Base-by-base conservation (phyloP, 257 asterid species). In the Avicennia marina region DNA sequence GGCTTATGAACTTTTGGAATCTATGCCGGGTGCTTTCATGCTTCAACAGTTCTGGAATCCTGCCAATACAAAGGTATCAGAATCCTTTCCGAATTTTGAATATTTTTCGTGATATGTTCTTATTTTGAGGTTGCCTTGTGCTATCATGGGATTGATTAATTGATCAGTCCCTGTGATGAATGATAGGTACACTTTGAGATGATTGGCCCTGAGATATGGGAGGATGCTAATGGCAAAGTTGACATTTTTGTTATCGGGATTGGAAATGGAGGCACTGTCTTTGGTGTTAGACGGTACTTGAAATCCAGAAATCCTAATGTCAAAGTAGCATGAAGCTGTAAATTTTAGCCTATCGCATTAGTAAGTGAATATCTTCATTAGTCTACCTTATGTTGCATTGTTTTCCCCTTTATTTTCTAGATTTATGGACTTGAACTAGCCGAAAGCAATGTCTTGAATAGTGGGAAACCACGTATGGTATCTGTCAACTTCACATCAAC, bases 171-270 rank as follows among this genome's bases (percentile, higher is more conserved):
- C 2, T 0, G 15, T 53, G 34, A 2, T 53, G 47, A 6, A 29
- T 39, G 40, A 36, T 65, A 90, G 96, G 82, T 75, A 22, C 98
- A 93, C 73, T 93, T 81, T 64, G 98, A 93, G 85, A 93, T 95
- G 0, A 93, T 97, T 1, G 98, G 98, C 12, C 98, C 98, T 22
- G 98, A 93, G 72, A 93, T 93, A 63, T 93, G 97, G 97, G 97
- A 93, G 62, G 98, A 93, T 55, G 80, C 97, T 9, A 70, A 77
- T 60, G 98, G 98, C 17, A 71, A 93, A 62, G 98, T 93, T 19
- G 97, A 93, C 67, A 89, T 93, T 25, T 93, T 86, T 58, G 60
- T 93, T 1, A 86, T 88, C 97, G 98, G 98, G 71, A 93, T 93
- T 10, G 97, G 97, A 24, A 89, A 96, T 34, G 98, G 98, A 70